Evolutionary conservation across 2,329 filamentous ascomycete genomes (phyloP), one percentile per base, ranked within the genome.

Genomic region (Raffaelea deltoideospora): DNA sequence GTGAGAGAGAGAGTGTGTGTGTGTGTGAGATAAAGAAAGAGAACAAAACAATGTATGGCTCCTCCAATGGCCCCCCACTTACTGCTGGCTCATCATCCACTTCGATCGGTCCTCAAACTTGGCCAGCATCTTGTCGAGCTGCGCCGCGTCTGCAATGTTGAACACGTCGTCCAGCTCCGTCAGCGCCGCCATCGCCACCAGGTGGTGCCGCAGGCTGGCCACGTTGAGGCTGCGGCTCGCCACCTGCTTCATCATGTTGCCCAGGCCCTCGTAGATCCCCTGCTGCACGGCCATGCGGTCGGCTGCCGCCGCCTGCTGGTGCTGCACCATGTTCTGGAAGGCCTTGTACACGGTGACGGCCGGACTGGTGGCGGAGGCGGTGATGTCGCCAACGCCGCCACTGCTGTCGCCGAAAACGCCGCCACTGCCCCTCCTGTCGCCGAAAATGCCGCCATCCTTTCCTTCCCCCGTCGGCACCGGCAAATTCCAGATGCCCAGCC

Each of bases 401-500:
- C 23, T 26, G 23, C 13, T 26, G 8, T 13, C 23, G 23, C 23
- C 23, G 23, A 26, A 13, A 8, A 8, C n/a, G n/a, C n/a, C n/a
- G n/a, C n/a, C n/a, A n/a, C n/a, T n/a, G n/a, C n/a, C n/a, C n/a
- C n/a, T n/a, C n/a, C n/a, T n/a, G n/a, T n/a, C 23, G 23, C 23
- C 23, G 23, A 26, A 13, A 8, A 8, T 13, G 23, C 23, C 23
- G 23, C 8, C 8, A 8, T 13, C 23, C 8, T 13, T 26, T 13
- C 23, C 23, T 13, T 13, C 8, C 23, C 23, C 23, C 23, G 67
- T 62, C 1, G 86, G 82, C 1, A 77, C 76, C 13, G 83, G 81
- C 17, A 96, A 67, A 51, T 95, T 87, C 90, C 90, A 98, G 49
- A 88, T 79, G 46, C 90, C 86, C 14, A 96, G 64, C 45, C 79